Evolutionary conservation across 139 green algal species (phyloP).

Genomic region (Chlorella sp.): DNA sequence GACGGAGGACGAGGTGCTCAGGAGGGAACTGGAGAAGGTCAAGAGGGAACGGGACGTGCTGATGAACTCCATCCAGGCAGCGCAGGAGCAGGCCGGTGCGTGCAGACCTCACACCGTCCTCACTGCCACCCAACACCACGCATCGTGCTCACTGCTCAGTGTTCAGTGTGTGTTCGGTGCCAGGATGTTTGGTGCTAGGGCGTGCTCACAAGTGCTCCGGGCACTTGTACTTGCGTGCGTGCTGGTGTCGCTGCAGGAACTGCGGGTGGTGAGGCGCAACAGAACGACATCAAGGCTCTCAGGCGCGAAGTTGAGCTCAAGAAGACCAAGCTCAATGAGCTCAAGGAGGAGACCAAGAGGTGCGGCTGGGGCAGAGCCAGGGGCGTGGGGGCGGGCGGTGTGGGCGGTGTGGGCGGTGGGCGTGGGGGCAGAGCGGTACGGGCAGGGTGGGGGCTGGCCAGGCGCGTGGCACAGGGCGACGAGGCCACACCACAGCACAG

Average conservation of each 20-base stretch:
- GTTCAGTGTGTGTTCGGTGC: no score
- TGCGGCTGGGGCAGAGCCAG: no score
- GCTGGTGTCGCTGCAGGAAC: slow-evolving; percentile 31
- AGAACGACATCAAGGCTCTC: slow-evolving; percentile 65
- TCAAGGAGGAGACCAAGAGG: slow-evolving; percentile 34
- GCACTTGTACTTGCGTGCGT: no score
- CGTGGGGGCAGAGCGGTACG: no score
- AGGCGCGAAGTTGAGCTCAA: slow-evolving; percentile 73
- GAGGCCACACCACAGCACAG: no score
- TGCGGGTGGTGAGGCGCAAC: slow-evolving; percentile 72
- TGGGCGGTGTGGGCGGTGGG: not conserved
- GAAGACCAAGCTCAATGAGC: slow-evolving; percentile 77
- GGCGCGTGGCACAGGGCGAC: not conserved
- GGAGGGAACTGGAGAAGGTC: slow-evolving; percentile 67
- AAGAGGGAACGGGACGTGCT: slow-evolving; percentile 71
- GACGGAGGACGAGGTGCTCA: slow-evolving; percentile 67
- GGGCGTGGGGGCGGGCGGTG: no score
- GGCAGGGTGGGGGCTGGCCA: not conserved
- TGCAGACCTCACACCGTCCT: no score
- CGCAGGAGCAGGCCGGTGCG: slow-evolving; percentile 45
- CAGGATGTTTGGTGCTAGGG: no score
- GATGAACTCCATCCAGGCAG: slow-evolving; percentile 61
- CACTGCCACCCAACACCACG: not conserved
- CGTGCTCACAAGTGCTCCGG: no score
- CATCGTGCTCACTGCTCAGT: not conserved